These are phyloP conservation scores for Brassica nigra DNA, from an alignment of 345 rosid species.

Conservation along the genomic window DNA sequence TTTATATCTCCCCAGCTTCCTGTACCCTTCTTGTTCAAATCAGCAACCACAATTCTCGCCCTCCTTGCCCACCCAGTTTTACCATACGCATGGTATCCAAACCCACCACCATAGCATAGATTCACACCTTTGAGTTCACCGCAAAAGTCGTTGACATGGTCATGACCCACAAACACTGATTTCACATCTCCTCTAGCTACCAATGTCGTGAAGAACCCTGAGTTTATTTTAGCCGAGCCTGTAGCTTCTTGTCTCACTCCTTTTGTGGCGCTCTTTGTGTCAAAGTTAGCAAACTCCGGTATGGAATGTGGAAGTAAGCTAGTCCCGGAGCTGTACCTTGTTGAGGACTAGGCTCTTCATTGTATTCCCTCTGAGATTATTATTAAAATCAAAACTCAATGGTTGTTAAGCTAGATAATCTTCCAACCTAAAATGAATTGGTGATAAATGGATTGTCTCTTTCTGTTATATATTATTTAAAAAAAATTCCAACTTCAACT, in stretches of 20 bases:
- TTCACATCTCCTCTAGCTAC: slow-evolving; percentile 86
- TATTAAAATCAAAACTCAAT: slow-evolving; percentile 2
- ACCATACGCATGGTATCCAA: slow-evolving; percentile 97
- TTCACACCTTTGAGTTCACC: slow-evolving; percentile 64
- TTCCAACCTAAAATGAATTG: too few species aligned
- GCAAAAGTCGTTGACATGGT: slow-evolving; percentile 88
- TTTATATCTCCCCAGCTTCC: slow-evolving; percentile 72
- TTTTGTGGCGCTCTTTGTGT: slow-evolving; percentile 53
- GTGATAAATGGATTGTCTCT: too few species aligned
- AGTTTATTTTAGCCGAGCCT: slow-evolving; percentile 66
- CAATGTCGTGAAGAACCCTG: slow-evolving; percentile 87
- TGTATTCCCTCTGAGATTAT: slow-evolving; percentile 57
- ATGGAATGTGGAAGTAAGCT: slow-evolving; percentile 91
- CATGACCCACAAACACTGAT: slow-evolving; percentile 89
- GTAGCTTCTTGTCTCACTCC: slow-evolving; percentile 80
- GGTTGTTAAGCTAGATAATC: not conserved
- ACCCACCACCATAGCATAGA: slow-evolving; percentile 90
- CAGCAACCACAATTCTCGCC: slow-evolving; percentile 73
- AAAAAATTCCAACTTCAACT: too few species aligned
- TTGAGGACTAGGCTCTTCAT: slow-evolving; percentile 58
- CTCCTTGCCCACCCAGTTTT: slow-evolving; percentile 92
- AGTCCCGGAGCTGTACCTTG: slow-evolving; percentile 79
- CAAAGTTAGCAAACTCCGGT: slow-evolving; percentile 71
- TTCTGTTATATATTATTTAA: too few species aligned
- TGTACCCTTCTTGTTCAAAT: slow-evolving; percentile 57